A percentile compares a stretch with the other conserved stretches of the same genome.
Conservation (phyloP, 352 stramenopile species). For the Phytophthora lateralis region DNA sequence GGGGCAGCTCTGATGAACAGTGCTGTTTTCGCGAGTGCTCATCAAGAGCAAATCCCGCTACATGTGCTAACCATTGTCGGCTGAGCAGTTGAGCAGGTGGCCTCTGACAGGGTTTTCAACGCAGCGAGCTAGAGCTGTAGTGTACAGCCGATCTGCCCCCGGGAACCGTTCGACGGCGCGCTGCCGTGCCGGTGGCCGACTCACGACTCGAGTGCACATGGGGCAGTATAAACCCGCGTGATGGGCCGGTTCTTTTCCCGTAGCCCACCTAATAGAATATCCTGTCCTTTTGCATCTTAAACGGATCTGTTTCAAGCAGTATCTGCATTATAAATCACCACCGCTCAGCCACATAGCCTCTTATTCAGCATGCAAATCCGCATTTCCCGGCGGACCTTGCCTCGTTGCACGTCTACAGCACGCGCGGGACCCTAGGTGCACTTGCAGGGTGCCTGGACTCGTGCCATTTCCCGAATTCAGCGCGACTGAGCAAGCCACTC, state of each 20-base stretch:
- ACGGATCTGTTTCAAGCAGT: neutral
- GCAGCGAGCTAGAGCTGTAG: too few relatives aligned
- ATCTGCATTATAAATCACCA: neutral
- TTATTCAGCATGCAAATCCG: neutral
- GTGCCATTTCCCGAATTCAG: conserved; percentile 34
- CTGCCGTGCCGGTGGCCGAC: too few relatives aligned
- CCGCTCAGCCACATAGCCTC: neutral
- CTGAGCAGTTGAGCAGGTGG: neutral
- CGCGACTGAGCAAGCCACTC: conserved; percentile 12
- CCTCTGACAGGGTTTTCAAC: too few relatives aligned
- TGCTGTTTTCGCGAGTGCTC: too few relatives aligned
- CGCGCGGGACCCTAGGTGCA: conserved; percentile 2
- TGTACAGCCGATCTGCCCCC: too few relatives aligned
- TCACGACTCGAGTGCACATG: too few relatives aligned
- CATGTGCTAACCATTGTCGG: neutral
- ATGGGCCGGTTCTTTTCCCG: neutral
- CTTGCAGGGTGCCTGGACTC: neutral
- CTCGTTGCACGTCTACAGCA: neutral
- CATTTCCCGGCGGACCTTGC: neutral
- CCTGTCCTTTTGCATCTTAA: neutral
- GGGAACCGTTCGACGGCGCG: too few relatives aligned
- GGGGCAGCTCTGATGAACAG: too few relatives aligned
- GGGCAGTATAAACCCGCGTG: neutral
- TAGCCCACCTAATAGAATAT: neutral
- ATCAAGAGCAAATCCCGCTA: too few relatives aligned